Percentiles rank a stretch among this genome's conserved stretches.
These are phyloP conservation scores for Claviceps sp. DNA, from an alignment of 2,329 filamentous ascomycete genomes.

Conservation along the genomic window DNA sequence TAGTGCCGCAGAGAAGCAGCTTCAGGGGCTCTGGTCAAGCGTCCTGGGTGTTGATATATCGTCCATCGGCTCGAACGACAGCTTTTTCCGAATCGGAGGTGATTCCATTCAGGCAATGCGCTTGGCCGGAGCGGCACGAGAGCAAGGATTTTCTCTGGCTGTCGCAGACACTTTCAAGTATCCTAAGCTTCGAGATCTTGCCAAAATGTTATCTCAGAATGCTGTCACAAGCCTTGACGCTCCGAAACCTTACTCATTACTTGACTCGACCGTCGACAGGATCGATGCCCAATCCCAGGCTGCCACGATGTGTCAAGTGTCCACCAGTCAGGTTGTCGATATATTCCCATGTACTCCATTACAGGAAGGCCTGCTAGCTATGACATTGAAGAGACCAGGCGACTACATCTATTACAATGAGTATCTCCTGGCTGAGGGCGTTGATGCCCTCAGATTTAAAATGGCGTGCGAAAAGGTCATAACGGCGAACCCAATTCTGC, in stretches of 20 bases:
- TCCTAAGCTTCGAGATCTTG: not conserved
- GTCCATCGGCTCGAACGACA: conserved; percentile 6
- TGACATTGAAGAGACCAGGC: conserved; percentile 17
- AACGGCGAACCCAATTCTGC: conserved; percentile 19
- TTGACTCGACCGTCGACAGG: not conserved
- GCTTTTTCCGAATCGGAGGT: conserved; percentile 18
- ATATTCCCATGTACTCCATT: conserved; percentile 21
- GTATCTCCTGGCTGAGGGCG: conserved; percentile 5
- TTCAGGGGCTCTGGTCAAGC: conserved; percentile 10
- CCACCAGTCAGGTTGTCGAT: not conserved
- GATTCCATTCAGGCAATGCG: conserved; percentile 16
- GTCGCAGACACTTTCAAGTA: conserved; percentile 13
- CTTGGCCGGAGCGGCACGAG: conserved; percentile 8
- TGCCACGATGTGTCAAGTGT: not conserved
- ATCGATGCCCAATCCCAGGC: not conserved
- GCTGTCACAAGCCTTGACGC: not conserved
- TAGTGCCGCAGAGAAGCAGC: not conserved
- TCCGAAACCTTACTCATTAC: not conserved
- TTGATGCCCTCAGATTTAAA: conserved; percentile 4
- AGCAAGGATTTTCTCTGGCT: conserved; percentile 7
- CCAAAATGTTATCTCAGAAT: not conserved
- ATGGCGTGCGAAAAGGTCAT: conserved; percentile 7
- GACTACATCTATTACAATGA: conserved; percentile 19
- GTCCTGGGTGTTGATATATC: conserved; percentile 21
- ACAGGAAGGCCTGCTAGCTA: conserved; percentile 25